Conservation (phyloP, 495 filamentous ascomycete genomes). For the Penicillium verhagenii region DNA sequence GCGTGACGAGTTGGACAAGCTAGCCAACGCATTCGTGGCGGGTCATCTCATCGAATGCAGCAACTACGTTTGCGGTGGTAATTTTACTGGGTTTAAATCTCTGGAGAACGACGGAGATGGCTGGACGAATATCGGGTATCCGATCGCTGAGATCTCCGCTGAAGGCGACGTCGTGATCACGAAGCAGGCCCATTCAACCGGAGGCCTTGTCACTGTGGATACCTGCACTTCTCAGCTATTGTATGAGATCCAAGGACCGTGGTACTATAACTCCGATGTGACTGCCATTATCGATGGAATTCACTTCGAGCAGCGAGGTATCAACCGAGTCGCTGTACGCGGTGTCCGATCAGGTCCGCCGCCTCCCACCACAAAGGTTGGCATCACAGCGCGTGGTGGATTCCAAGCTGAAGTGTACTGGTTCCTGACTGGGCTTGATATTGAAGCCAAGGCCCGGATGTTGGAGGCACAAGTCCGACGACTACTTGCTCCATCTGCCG, state of each 20-base stretch:
- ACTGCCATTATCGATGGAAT: conserved; percentile 51
- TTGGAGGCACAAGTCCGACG: conserved; percentile 37
- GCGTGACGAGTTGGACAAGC: conserved; percentile 41
- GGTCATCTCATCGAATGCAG: conserved; percentile 59
- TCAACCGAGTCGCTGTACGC: conserved; percentile 33
- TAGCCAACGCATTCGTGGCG: conserved; percentile 53
- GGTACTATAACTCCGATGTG: conserved; percentile 59
- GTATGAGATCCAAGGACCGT: conserved; percentile 61
- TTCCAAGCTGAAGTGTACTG: conserved; percentile 48
- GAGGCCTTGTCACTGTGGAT: conserved; percentile 44
- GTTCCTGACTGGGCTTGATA: conserved; percentile 45
- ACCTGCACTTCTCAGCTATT: conserved; percentile 55
- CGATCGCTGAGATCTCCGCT: conserved; percentile 55
- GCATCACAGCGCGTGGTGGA: conserved; percentile 48
- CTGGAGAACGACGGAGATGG: conserved; percentile 34
- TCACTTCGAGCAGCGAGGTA: conserved; percentile 43
- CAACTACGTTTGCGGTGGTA: conserved; percentile 55
- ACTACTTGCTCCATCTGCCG: conserved; percentile 16
- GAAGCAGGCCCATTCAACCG: conserved; percentile 35
- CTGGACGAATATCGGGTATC: conserved; percentile 54
- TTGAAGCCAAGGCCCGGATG: conserved; percentile 45
- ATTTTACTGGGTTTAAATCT: conserved; percentile 56
- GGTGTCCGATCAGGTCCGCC: conserved; percentile 36
- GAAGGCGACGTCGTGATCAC: conserved; percentile 49
- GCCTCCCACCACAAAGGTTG: conserved; percentile 56